These are phyloP conservation scores for Blastobotrys malaysiensis DNA, from an alignment of 1,139 yeast species.

Conservation along the genomic window DNA sequence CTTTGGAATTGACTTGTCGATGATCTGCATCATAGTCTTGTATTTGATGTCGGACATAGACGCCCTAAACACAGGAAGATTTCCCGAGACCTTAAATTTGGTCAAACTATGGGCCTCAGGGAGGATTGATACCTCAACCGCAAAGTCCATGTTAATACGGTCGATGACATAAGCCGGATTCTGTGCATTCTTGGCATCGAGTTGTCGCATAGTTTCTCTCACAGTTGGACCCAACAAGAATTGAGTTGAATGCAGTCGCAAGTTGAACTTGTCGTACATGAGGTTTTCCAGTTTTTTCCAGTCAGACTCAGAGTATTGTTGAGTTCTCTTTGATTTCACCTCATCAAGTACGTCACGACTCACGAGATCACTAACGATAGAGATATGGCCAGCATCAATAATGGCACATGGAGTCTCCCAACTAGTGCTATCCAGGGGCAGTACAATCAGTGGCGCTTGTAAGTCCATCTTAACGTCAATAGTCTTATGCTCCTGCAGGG, in stretches of 20 bases:
- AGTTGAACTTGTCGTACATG: conserved; percentile 83
- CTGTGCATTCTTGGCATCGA: conserved; percentile 29
- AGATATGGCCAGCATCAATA: conserved; percentile 93
- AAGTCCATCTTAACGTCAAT: conserved; percentile 77
- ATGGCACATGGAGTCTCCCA: conserved; percentile 87
- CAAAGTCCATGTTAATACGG: conserved; percentile 64
- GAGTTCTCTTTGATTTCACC: conserved; percentile 58
- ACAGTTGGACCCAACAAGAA: conserved; percentile 80
- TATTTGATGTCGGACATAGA: conserved; percentile 85
- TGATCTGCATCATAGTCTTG: conserved; percentile 72
- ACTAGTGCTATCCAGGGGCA: conserved; percentile 76
- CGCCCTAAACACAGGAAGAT: conserved; percentile 67
- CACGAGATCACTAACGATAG: conserved; percentile 75
- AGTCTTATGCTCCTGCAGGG: conserved; percentile 90
- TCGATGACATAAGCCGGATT: conserved; percentile 60
- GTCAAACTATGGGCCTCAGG: conserved; percentile 78
- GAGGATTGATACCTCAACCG: conserved; percentile 74
- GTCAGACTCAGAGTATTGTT: conserved; percentile 64
- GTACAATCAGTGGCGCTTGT: conserved; percentile 88
- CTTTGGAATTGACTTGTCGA: conserved; percentile 66
- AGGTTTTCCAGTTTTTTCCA: conserved; percentile 66
- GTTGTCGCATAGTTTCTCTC: conserved; percentile 58
- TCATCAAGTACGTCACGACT: conserved; percentile 65
- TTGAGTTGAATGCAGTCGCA: conserved; percentile 80
- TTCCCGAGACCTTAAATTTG: conserved; percentile 67